Conservation (phyloP, 805 yeast genomes). For the Metschnikowia orientalis region DNA sequence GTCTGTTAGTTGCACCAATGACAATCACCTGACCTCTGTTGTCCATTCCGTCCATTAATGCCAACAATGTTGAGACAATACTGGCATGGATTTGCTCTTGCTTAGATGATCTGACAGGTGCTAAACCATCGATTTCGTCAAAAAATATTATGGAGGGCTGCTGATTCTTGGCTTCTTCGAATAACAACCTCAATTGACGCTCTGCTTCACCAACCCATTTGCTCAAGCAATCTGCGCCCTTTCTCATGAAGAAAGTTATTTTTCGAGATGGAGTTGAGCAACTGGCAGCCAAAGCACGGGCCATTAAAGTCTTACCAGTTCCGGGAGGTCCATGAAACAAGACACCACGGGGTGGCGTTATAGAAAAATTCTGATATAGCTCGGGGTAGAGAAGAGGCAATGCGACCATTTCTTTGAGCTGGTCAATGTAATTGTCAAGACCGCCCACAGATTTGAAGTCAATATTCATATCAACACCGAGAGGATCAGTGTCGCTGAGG, state of each 20-base stretch:
- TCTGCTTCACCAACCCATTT: slow-evolving; percentile 99
- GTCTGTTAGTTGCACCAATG: slow-evolving; percentile 96
- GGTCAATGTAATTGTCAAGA: slow-evolving; percentile 81
- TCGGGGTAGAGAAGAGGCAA: slow-evolving; percentile 92
- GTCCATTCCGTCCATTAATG: slow-evolving; percentile 99
- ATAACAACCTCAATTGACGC: slow-evolving; percentile 80
- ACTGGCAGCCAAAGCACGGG: slow-evolving; percentile 93
- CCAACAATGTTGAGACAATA: slow-evolving; percentile 89
- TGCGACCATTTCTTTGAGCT: slow-evolving; percentile 94
- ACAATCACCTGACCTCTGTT: slow-evolving; percentile 97
- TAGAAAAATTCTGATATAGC: slow-evolving; percentile 79
- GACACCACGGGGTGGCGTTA: slow-evolving; percentile 97
- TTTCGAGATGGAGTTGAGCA: slow-evolving; percentile 81
- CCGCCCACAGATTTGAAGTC: slow-evolving; percentile 90
- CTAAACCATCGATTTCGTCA: slow-evolving; percentile 97
- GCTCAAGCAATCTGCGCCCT: slow-evolving; percentile 94
- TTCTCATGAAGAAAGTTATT: slow-evolving; percentile 95
- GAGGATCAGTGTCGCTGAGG: slow-evolving; percentile 86
- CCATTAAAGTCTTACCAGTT: slow-evolving; percentile 97
- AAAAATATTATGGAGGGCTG: slow-evolving; percentile 96
- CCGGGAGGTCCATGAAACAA: slow-evolving; percentile 99
- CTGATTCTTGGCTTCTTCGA: slow-evolving; percentile 93
- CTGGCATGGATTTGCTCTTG: slow-evolving; percentile 99
- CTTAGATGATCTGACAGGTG: slow-evolving; percentile 95
- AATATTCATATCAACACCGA: slow-evolving; percentile 83